A percentile compares a stretch with the other conserved stretches of the same genome.
Evolutionary conservation across 305 asterid species (phyloP).

Genomic region (Plantago coronopus): DNA sequence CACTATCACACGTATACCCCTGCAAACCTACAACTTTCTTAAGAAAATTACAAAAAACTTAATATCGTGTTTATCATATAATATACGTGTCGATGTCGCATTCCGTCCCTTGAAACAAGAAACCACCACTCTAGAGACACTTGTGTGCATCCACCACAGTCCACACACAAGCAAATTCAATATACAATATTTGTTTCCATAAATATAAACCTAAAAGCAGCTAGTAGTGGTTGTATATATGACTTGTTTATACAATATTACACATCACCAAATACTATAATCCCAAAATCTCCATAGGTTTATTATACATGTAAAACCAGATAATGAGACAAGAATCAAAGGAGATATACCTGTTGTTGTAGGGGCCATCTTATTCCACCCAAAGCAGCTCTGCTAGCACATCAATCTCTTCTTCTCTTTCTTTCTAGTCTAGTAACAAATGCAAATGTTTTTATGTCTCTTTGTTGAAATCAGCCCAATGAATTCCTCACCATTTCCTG

Average conservation of each 20-base stretch:
- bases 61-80: too few species aligned
- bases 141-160: too few species aligned
- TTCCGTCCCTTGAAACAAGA: too few species aligned
- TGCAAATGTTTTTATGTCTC: neutral
- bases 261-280: constrained; percentile 2
- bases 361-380: constrained; percentile 25
- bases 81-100: too few species aligned
- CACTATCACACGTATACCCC: neutral
- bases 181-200: constrained; percentile 10
- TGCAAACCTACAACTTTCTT: neutral
- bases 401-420: constrained; percentile 4
- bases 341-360: constrained; percentile 15
- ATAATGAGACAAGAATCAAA: constrained; percentile 16
- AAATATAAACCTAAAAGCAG: constrained; percentile 10
- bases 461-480: neutral
- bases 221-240: constrained; percentile 4
- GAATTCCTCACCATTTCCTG: constrained; percentile 12
- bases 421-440: neutral
- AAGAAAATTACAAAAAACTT: too few species aligned
- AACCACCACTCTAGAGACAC: too few species aligned
- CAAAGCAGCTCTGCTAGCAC: constrained; percentile 8
- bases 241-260: too few species aligned
- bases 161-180: neutral
- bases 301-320: constrained; percentile 8
- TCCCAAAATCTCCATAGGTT: neutral